A percentile compares a stretch with the other conserved stretches of the same genome.
These are phyloP conservation scores for Truncatella angustata DNA, from an alignment of 2,329 filamentous ascomycete genomes.

Conservation along the genomic window DNA sequence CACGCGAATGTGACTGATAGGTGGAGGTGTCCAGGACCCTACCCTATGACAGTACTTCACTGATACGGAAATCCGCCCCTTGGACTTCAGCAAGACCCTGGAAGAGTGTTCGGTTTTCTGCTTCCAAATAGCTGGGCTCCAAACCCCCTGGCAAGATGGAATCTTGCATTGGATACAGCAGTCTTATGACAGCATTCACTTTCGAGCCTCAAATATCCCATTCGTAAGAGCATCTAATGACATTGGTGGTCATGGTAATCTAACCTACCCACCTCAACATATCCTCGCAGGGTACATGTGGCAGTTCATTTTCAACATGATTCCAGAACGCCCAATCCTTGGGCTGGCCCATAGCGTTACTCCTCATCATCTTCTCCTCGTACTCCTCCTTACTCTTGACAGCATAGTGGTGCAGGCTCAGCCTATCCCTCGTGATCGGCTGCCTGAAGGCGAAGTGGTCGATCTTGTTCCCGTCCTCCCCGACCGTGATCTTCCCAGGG, in stretches of 20 bases:
- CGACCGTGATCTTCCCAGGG: slow-evolving; percentile 19
- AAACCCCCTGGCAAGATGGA: no score
- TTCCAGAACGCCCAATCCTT: slow-evolving; percentile 23
- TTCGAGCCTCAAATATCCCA: no score
- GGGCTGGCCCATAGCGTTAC: slow-evolving; percentile 23
- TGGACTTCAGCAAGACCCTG: no score
- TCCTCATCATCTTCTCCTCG: slow-evolving; percentile 25
- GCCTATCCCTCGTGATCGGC: slow-evolving; percentile 26
- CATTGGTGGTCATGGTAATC: no score
- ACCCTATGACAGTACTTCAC: no score
- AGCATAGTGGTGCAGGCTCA: slow-evolving; percentile 31
- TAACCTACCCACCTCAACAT: slow-evolving; percentile 18
- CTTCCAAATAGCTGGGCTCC: no score
- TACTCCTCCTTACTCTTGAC: slow-evolving; percentile 31
- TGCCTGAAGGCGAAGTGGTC: slow-evolving; percentile 18
- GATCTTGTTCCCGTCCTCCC: slow-evolving; percentile 23
- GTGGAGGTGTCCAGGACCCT: no score
- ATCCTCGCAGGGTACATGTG: slow-evolving; percentile 21
- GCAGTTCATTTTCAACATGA: slow-evolving; percentile 19
- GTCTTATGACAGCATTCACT: background rate
- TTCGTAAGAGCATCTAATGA: no score
- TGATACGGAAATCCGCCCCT: no score
- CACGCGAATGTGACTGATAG: no score
- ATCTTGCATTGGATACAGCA: no score
- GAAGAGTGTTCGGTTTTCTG: no score